A percentile compares a stretch with the other conserved stretches of the same genome.
These are phyloP conservation scores for Epichloe bromicola DNA, from an alignment of 2,329 filamentous ascomycete species.

Conservation along the genomic window DNA sequence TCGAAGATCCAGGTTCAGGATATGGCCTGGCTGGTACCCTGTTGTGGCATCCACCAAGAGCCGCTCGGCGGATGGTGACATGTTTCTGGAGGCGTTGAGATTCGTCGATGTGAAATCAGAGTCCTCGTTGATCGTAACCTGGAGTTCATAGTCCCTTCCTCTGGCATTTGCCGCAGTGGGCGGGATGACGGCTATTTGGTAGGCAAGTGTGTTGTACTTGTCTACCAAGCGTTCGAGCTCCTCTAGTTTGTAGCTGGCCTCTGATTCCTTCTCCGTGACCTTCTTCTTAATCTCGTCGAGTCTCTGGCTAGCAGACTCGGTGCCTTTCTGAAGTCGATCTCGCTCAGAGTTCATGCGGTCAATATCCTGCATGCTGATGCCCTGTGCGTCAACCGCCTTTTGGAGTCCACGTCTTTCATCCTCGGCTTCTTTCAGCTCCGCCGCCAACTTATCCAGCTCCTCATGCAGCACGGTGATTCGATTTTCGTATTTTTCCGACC, in stretches of 20 bases:
- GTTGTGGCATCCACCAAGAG: conserved; percentile 69
- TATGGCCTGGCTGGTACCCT: conserved; percentile 79
- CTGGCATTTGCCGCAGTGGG: conserved; percentile 73
- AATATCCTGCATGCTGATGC: conserved; percentile 95
- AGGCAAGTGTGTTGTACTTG: conserved; percentile 85
- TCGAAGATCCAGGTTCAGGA: conserved; percentile 79
- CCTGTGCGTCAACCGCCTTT: conserved; percentile 77
- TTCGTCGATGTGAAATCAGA: conserved; percentile 62
- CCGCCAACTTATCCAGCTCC: conserved; percentile 66
- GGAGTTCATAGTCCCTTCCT: conserved; percentile 72
- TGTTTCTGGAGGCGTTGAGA: conserved; percentile 29
- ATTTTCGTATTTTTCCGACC: conserved; percentile 78
- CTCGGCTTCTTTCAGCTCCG: conserved; percentile 67
- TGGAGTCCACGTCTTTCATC: conserved; percentile 71
- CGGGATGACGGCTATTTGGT: conserved; percentile 86
- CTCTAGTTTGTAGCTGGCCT: conserved; percentile 74
- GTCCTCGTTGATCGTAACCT: conserved; percentile 65
- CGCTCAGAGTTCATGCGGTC: conserved; percentile 96
- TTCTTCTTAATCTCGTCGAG: conserved; percentile 77
- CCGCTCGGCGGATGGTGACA: conserved; percentile 45
- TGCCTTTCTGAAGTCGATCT: conserved; percentile 79
- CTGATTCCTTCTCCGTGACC: conserved; percentile 75
- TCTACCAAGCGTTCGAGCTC: conserved; percentile 86
- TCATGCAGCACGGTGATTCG: conserved; percentile 73
- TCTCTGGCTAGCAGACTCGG: conserved; percentile 61